phyloP scores from a whole-genome alignment of 441 rosid genomes.

The Biscutella auriculata region DNA sequence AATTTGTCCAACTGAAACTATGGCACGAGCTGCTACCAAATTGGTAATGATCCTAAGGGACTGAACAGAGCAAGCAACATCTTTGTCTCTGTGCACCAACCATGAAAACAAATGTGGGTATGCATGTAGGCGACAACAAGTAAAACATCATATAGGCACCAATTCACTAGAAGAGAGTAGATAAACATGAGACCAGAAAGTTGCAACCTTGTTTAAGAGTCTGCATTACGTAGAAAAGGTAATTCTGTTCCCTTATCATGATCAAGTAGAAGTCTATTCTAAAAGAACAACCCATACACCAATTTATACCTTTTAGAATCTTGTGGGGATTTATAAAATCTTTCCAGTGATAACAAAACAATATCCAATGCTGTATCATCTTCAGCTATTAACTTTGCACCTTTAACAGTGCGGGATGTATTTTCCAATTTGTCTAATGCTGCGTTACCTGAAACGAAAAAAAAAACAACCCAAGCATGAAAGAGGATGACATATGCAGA shows the following conservation, averaged over 20 bases:
- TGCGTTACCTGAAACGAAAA: conserved; percentile 47
- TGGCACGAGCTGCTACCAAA: conserved; percentile 67
- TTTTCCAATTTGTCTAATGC: conserved; percentile 64
- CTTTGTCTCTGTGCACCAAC: conserved; percentile 66
- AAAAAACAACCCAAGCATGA: conserved; percentile 4
- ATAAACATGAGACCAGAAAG: neutral
- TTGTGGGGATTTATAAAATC: conserved; percentile 59
- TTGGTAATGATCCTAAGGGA: conserved; percentile 78
- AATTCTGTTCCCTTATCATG: neutral
- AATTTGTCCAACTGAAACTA: conserved; percentile 38
- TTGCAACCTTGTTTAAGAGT: neutral
- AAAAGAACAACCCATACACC: neutral
- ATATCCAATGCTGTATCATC: conserved; percentile 57
- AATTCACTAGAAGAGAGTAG: neutral
- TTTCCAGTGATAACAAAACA: conserved; percentile 59
- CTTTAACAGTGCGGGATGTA: conserved; percentile 78
- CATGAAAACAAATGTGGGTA: conserved; percentile 5
- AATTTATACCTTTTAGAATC: conserved; percentile 45
- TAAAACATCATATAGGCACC: neutral
- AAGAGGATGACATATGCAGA: neutral
- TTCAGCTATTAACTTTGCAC: conserved; percentile 69
- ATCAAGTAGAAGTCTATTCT: neutral
- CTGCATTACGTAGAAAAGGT: neutral
- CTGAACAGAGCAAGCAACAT: conserved; percentile 51
- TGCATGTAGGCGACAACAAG: neutral